phyloP scores from a whole-genome alignment of 2,329 filamentous ascomycete species.

The Aspergillus fructus region DNA sequence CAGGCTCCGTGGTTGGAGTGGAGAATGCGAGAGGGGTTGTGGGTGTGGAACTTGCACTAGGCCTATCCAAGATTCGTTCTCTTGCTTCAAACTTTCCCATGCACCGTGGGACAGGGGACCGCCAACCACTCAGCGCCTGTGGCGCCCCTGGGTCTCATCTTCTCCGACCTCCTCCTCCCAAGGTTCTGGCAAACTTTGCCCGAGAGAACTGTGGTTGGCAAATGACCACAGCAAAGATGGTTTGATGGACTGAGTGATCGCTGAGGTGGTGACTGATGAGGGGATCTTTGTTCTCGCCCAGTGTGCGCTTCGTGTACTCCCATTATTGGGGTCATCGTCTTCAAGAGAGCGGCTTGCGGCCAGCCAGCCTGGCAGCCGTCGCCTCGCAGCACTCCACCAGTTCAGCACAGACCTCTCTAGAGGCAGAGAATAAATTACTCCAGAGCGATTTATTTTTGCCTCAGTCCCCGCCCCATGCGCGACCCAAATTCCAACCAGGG shows the following conservation, averaged over 20 bases:
- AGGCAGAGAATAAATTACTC: background rate
- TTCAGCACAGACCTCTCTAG: conserved; percentile 1
- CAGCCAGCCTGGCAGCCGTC: no score
- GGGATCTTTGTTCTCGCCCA: background rate
- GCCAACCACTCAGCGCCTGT: background rate
- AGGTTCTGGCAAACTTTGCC: conserved; percentile 2
- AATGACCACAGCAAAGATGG: background rate
- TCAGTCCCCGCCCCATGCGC: conserved; percentile 15
- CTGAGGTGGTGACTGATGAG: background rate
- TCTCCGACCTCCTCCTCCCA: background rate
- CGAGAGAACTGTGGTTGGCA: background rate
- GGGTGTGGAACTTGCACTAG: background rate
- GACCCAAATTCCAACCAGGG: background rate
- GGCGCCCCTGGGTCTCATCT: background rate
- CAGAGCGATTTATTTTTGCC: conserved; percentile 3
- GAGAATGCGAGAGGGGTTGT: conserved; percentile 7
- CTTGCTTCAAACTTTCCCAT: conserved; percentile 6
- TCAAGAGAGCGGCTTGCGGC: no score
- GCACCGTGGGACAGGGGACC: background rate
- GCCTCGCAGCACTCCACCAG: background rate
- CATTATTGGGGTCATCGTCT: background rate
- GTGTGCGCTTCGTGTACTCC: background rate
- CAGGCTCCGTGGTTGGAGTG: background rate
- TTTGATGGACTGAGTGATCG: background rate
- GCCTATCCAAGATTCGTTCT: background rate